Evolutionary conservation across 371 early-diverging fungal genomes (phyloP), one percentile per base, ranked within the genome.

Genomic region (Haplosporangium sp.): DNA sequence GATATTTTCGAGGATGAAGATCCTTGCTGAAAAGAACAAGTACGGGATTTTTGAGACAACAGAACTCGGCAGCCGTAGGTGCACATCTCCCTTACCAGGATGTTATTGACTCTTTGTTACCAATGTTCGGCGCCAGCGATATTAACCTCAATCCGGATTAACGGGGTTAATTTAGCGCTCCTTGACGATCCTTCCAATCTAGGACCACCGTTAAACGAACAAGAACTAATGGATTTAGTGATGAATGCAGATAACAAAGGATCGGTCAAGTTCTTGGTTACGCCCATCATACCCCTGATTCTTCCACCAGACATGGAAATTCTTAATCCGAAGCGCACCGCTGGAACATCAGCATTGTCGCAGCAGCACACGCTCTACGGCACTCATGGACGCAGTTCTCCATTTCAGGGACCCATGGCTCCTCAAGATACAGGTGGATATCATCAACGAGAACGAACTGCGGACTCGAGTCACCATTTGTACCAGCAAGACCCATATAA

Each of bases 31-130:
- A 46, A 79, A 74, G 51, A 82, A 84, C 61, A 74, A 81, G 6
- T 86, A 85, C 67, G 82, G 80, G 5, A 86, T 82, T 45, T 84
- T 83, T 57, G 84, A 85, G 74, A 86, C 86, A 42, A 87, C 85
- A 46, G 86, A 85, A 3, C 81, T 81, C 42, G 64, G 83, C 63
- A 80, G 83, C 64, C 83, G 87, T 86, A 83, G 81, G 67, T 62
- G n/a, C 45, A 14, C 13, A 16, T 29, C 7, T 10, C 23, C 5
- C 6, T 29, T 29, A 4, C 29, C 29, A 29, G 1, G 29, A 29
- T 29, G 29, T 4, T 29, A 29, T 29, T 29, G 29, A 29, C 1
- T 29, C 29, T 1, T 29, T 29, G 29, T 29, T 29, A 29, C 29
- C 29, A 29, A 29, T 29, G 29, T 29, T 29, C 29, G 29, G 29